Base-by-base conservation (phyloP, 2,329 filamentous ascomycete species). In the Gnomoniopsis smithogilvyi region DNA sequence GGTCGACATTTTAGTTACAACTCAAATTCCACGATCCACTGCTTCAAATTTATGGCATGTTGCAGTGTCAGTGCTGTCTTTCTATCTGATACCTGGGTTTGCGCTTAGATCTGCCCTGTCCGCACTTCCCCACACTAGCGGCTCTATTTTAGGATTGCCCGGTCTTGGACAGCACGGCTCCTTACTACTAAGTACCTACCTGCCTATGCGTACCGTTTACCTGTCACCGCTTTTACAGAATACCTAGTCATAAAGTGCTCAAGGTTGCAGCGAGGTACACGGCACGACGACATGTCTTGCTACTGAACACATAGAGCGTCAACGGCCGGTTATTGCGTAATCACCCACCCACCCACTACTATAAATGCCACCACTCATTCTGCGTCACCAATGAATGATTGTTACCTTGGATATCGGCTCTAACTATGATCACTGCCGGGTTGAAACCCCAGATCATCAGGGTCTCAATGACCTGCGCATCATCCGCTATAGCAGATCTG, bases 81-180 rank as follows among this genome's bases (percentile, higher is more conserved):
- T 58, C 51, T 48, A 58, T 36, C 38, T 58, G 54, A 61, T 34
- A 49, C 54, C 22, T 47, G 21, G 49, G 6, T 46, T 46, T 51
- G 51, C 45, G 26, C 26, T 47, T 45, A 49, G 51, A 54, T 36
- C 46, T 50, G 56, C 24, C 26, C 4, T 41, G 12, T 30, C 4
- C 8, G 26, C 26, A 4, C 26, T 17, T 15, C 36, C 36, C 36
- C 36, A 41, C 36, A 15, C 36, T 41, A 17, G 12, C 36, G 36
- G 36, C 26, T 30, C 26, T 30, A 30, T 30, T 30, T 30, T 8
- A 30, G 26, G 26, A 30, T 30, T 30, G 26, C 26, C 26, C 26
- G 8, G 26, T 30, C 26, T 30, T 30, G 26, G 26, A 4, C 4
- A 30, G 26, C 26, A 30, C n/a, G n/a, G n/a, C 8, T 30, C 26